Evolutionary conservation across 2,329 filamentous ascomycete genomes (phyloP).

Genomic region (Xylariales sp.): DNA sequence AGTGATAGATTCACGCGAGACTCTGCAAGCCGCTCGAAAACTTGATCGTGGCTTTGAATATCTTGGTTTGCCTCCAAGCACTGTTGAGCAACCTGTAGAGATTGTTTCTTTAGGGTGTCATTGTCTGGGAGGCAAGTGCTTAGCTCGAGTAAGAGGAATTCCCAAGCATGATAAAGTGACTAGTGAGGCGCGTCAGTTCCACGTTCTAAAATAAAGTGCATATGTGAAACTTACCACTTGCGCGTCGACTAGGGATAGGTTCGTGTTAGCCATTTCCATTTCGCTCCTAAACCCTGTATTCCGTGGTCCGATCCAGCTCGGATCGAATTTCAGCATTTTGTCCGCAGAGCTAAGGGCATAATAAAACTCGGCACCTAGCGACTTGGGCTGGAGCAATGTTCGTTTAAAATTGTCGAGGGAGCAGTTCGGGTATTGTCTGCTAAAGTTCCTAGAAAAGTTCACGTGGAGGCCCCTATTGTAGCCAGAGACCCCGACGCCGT

Average conservation of each 20-base stretch:
- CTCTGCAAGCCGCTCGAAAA: constrained; percentile 84
- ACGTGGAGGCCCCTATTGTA: constrained; percentile 90
- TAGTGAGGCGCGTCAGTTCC: constrained; percentile 53
- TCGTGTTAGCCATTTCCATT: constrained; percentile 87
- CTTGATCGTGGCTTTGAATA: constrained; percentile 76
- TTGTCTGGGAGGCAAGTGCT: constrained; percentile 70
- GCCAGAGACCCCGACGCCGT: constrained; percentile 79
- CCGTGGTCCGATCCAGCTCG: constrained; percentile 77
- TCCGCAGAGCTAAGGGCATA: constrained; percentile 84
- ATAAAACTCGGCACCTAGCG: constrained; percentile 82
- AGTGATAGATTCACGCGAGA: constrained; percentile 84
- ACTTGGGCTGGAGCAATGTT: constrained; percentile 71
- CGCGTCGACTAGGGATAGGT: constrained; percentile 90
- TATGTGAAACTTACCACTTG: constrained; percentile 77
- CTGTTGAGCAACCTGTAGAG: constrained; percentile 79
- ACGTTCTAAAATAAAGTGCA: background rate
- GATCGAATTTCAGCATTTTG: constrained; percentile 80
- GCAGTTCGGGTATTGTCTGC: constrained; percentile 78
- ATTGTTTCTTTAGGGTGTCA: constrained; percentile 71
- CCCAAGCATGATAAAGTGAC: constrained; percentile 89
- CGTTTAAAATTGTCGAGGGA: constrained; percentile 84
- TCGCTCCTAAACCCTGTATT: constrained; percentile 83
- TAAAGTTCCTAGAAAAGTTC: constrained; percentile 87
- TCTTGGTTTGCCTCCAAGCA: constrained; percentile 83
- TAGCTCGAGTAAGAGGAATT: constrained; percentile 85